phyloP scores from a whole-genome alignment of 2,329 filamentous ascomycete species.

The Pleomassaria siparia region DNA sequence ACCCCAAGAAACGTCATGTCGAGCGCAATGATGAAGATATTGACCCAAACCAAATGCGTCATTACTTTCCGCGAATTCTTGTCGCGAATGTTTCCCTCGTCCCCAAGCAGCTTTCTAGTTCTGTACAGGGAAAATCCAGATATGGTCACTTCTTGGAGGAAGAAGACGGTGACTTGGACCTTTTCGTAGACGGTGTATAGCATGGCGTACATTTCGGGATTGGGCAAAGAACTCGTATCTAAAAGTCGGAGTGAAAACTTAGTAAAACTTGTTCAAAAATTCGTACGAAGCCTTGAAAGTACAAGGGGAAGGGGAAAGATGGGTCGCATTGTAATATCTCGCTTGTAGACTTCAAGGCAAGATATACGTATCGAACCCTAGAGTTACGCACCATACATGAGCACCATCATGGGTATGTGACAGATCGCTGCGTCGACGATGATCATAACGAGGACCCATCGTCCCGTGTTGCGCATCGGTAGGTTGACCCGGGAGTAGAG shows the following conservation, averaged over 20 bases:
- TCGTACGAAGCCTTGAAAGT: too few species aligned
- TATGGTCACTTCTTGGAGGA: slow-evolving; percentile 35
- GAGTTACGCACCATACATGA: slow-evolving; percentile 59
- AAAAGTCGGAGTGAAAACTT: too few species aligned
- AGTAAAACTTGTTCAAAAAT: too few species aligned
- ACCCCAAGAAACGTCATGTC: slow-evolving; percentile 43
- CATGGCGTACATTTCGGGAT: slow-evolving; percentile 23
- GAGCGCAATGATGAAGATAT: slow-evolving; percentile 41
- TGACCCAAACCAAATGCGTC: slow-evolving; percentile 36
- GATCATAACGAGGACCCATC: slow-evolving; percentile 57
- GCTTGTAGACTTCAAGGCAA: too few species aligned
- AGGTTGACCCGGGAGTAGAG: slow-evolving; percentile 63
- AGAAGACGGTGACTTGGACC: slow-evolving; percentile 41
- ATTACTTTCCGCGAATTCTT: slow-evolving; percentile 13
- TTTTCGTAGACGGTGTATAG: slow-evolving; percentile 34
- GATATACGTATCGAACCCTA: too few species aligned
- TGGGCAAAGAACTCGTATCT: slow-evolving; percentile 42
- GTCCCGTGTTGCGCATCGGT: slow-evolving; percentile 46
- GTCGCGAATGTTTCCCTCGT: slow-evolving; percentile 10
- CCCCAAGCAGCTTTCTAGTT: slow-evolving; percentile 7
- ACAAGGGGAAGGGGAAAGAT: too few species aligned
- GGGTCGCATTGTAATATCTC: too few species aligned
- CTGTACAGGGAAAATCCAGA: slow-evolving; percentile 14
- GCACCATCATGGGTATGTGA: slow-evolving; percentile 55
- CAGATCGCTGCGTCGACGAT: slow-evolving; percentile 49